phyloP scores from a whole-genome alignment of 306 rosid species.

The Quercus suber region DNA sequence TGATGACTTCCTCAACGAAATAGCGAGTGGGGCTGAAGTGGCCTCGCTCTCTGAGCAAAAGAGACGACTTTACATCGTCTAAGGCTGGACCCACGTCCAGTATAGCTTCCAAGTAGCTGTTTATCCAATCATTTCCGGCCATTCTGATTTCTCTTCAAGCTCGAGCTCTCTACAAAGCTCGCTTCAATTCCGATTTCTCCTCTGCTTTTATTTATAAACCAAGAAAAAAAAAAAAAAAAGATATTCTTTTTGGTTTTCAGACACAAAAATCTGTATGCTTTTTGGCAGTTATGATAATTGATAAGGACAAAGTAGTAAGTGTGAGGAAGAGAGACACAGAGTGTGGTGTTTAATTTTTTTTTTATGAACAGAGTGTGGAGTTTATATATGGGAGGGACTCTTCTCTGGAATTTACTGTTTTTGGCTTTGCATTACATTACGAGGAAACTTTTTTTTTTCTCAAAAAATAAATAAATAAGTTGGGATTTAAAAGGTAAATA shows the following conservation, averaged over 20 bases:
- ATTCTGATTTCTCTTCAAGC: conserved; percentile 17
- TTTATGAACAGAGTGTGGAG: neutral
- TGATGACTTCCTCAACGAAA: conserved; percentile 91
- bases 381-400: neutral
- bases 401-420: neutral
- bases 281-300: neutral
- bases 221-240: neutral
- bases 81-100: conserved; percentile 87
- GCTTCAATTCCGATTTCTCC: neutral
- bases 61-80: conserved; percentile 78
- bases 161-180: neutral
- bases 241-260: neutral
- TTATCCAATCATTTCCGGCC: conserved; percentile 98
- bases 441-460: neutral
- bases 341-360: neutral
- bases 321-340: neutral
- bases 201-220: neutral
- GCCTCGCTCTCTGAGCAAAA: conserved; percentile 88
- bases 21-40: conserved; percentile 95
- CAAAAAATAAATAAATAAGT: neutral
- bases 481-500: neutral
- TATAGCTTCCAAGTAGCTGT: conserved; percentile 92
- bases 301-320: neutral
- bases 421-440: neutral
- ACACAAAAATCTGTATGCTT: neutral